Base-by-base conservation (phyloP, 2,329 filamentous ascomycete genomes). In the Fusarium nygamai region DNA sequence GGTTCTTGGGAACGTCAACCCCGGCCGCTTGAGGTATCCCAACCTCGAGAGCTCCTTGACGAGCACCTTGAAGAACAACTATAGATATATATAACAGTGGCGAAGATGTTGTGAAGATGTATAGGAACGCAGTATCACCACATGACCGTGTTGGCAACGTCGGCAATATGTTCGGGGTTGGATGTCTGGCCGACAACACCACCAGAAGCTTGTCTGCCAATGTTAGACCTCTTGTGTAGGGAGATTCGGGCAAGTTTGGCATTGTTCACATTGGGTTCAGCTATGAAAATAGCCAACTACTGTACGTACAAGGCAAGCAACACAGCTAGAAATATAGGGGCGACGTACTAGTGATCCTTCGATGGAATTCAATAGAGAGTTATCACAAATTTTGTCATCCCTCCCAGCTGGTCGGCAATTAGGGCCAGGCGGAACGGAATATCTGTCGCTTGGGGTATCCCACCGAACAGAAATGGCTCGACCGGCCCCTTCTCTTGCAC, bases 391-490 rank as follows among this genome's bases (percentile, higher is more conserved):
- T n/a, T n/a, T n/a, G n/a, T n/a, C n/a, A n/a, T 11, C 10, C 3
- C 20, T 22, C 4, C 9, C 2, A 48, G 27, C 27, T 22, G 46
- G 27, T 17, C 20, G 0, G 20, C 14, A 11, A 48, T 22, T 0
- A 48, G 20, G 5, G 4, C 2, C 4, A 31, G 27, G 13, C 14
- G 6, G 13, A 4, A 3, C 7, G 0, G 6, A 14, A 48, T 29
- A 6, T 48, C 46, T 1, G 0, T 13, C 13, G 0, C 4, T 5
- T 5, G 2, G 6, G 13, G 8, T 3, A 29, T 29, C 27, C 19
- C 0, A 6, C 27, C 0, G 3, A 48, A 16, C 0, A 4, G 44
- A 1, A 11, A 47, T 0, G 8, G 5, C 19, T 47, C 19, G 1
- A 4, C 27, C 4, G 46, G 27, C 9, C 20, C 27, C 27, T 17